Base-by-base conservation (phyloP, 2,329 filamentous ascomycete genomes). In the Trichoderma pleuroti region DNA sequence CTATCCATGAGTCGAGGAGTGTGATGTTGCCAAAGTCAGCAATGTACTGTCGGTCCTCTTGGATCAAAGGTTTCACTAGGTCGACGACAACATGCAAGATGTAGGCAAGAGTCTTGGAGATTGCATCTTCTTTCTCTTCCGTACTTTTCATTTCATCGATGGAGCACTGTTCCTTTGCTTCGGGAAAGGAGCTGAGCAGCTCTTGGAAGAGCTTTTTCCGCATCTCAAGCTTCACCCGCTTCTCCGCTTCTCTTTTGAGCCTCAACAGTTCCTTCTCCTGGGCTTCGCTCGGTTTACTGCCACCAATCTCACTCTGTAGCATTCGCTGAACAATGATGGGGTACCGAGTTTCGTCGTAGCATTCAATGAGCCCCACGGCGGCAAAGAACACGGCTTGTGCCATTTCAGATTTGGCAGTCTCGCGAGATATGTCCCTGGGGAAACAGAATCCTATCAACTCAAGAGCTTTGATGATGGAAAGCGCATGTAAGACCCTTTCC, bases 21-120 rank as follows among this genome's bases (percentile, higher is more conserved):
- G 57, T 26, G 9, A 72, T 65, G 18, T 72, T 67, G 7, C 68
- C 71, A 52, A 72, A 72, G 6, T 62, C 46, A 2, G 71, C 70
- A 21, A 71, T 63, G 4, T 59, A 70, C 28, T 60, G 34, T 0
- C 70, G 34, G 18, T 71, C 70, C 3, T 63, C 30, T 12, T 42
- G 52, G 11, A 71, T 42, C n/a, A 71, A 36, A 16, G 16, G 11
- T 5, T 64, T 63, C 8, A 54, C 68, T 12, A 70, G 59, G 16
- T 49, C 34, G 2, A 71, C 70, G 1, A 71, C 46, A 9, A 56
- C 56, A 24, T 68, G 54, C 56, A 71, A 54, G 12, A 56, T 18
- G 54, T 60, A 42, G 14, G 56, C 49, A 28, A 68, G 39, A 2
- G 46, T 49, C n/a, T 46, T 60, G 30, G 32, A 52, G 21, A 60